These are phyloP conservation scores for Lolium perenne DNA, from an alignment of 176 grass and related monocot genomes.

Conservation along the genomic window DNA sequence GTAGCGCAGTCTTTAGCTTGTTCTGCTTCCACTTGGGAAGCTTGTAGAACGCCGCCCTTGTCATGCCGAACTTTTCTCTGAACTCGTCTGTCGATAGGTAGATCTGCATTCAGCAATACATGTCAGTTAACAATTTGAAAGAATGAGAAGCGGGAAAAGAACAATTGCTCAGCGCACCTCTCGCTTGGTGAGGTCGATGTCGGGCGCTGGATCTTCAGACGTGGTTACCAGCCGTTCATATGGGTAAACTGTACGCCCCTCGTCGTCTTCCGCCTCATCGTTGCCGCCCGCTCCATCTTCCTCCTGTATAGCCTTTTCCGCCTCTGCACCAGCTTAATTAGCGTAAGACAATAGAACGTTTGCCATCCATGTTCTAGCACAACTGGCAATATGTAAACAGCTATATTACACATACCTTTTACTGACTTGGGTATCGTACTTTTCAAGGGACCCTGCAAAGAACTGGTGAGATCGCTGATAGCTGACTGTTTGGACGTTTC, in stretches of 20 bases:
- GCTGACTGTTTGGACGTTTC: constrained; percentile 50
- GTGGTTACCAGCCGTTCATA: constrained; percentile 69
- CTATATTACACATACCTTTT: constrained; percentile 59
- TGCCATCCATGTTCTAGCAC: not conserved
- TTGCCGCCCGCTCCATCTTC: constrained; percentile 24
- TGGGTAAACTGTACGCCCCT: constrained; percentile 57
- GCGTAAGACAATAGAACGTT: not conserved
- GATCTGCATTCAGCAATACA: constrained; percentile 44
- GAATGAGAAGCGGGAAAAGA: not conserved
- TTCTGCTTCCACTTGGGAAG: constrained; percentile 94
- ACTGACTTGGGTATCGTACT: constrained; percentile 76
- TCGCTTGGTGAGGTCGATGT: constrained; percentile 81
- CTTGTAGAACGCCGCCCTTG: constrained; percentile 67
- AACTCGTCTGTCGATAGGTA: constrained; percentile 78
- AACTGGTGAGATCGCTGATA: constrained; percentile 63
- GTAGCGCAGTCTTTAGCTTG: constrained; percentile 69
- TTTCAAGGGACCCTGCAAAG: constrained; percentile 69
- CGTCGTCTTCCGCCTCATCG: constrained; percentile 52
- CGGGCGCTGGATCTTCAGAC: constrained; percentile 61
- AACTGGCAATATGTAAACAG: not conserved
- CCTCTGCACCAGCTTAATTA: constrained; percentile 46
- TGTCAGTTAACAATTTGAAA: not conserved
- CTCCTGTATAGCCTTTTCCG: constrained; percentile 55
- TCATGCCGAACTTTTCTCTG: constrained; percentile 74
- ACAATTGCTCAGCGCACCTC: constrained; percentile 58